Base-by-base conservation (phyloP, 495 filamentous ascomycete species). In the Pyronema domesticum region DNA sequence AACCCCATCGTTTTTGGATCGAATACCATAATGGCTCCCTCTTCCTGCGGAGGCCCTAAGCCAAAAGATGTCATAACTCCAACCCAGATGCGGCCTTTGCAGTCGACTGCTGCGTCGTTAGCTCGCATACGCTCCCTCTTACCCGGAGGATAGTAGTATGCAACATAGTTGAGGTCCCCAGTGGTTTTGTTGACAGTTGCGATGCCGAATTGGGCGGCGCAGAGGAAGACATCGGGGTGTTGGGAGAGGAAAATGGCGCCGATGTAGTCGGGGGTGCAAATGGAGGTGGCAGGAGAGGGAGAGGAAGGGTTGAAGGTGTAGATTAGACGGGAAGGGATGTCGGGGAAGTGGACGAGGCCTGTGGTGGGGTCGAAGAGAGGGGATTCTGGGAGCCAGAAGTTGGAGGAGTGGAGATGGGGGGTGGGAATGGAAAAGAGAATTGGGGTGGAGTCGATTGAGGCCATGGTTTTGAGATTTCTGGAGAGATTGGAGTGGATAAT, bases 61-160 rank as follows among this genome's bases (percentile, higher is more conserved):
- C 55, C 61, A 34, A 62, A 56, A 45, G 58, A 55, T 37, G 57
- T 56, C 65, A 67, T 67, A 13, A 58, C 54, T 0, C 46, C 56
- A 0, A 57, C 64, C 65, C 60, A 67, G 39, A 54, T 61, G 3
- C 64, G 61, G 9, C 64, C 65, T 1, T 55, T 42, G 8, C 52
- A 54, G 18, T 64, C 61, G 0, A 64, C 62, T 11, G 56, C 55
- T 0, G 60, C 58, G 37, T 67, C 64, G 34, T 64, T 67, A 45
- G 62, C 60, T 6, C 60, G 37, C 58, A 66, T 63, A 3, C 57
- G 53, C 5, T 57, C 53, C 44, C 63, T 53, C 19, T 59, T 60
- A 11, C 36, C 42, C 30, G 59, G 19, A 49, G 61, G 58, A 10
- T 57, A 53, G 7, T 51, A 52, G 50, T 67, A 66, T 5, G 54